These are phyloP conservation scores for Aquilaria sinensis DNA, from an alignment of 345 rosid genomes.

Conservation along the genomic window DNA sequence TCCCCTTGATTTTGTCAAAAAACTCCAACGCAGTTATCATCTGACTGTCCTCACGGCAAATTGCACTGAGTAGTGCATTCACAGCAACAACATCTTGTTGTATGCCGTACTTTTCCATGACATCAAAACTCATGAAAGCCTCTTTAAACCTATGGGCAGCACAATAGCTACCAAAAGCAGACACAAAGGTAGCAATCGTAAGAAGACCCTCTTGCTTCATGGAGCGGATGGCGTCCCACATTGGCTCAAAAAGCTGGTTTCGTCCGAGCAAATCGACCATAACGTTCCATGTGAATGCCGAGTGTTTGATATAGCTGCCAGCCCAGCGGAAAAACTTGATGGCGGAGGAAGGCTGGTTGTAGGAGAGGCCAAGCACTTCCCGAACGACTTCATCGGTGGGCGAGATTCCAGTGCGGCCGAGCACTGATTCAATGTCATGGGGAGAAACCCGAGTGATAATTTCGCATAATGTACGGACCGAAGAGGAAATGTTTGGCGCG, in stretches of 20 bases:
- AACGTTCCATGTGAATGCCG: slow-evolving; percentile 39
- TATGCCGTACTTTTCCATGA: slow-evolving; percentile 45
- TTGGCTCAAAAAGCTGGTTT: slow-evolving; percentile 39
- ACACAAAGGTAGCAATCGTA: slow-evolving; percentile 26
- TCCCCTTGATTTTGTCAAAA: slow-evolving; percentile 28
- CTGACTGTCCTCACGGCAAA: slow-evolving; percentile 31
- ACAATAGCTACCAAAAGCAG: slow-evolving; percentile 40
- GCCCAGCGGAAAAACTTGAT: slow-evolving; percentile 53
- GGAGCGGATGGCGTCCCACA: slow-evolving; percentile 57
- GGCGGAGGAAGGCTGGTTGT: slow-evolving; percentile 30
- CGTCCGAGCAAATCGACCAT: slow-evolving; percentile 58
- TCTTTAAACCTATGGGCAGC: slow-evolving; percentile 27
- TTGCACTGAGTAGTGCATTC: slow-evolving; percentile 45
- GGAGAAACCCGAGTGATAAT: slow-evolving; percentile 25
- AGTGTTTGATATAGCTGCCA: slow-evolving; percentile 23
- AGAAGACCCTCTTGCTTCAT: slow-evolving; percentile 36
- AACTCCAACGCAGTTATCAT: slow-evolving; percentile 32
- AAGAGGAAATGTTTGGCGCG: slow-evolving; percentile 23
- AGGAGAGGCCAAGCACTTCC: slow-evolving; percentile 39
- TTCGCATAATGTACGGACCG: slow-evolving; percentile 28
- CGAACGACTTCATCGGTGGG: slow-evolving; percentile 29
- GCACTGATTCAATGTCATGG: slow-evolving; percentile 29
- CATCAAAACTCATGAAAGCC: slow-evolving; percentile 48
- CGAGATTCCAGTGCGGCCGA: slow-evolving; percentile 24
- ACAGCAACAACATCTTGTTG: slow-evolving; percentile 37